A percentile compares a stretch with the other conserved stretches of the same genome.
phyloP scores from a whole-genome alignment of 495 filamentous ascomycete species.

The Letharia lupina region DNA sequence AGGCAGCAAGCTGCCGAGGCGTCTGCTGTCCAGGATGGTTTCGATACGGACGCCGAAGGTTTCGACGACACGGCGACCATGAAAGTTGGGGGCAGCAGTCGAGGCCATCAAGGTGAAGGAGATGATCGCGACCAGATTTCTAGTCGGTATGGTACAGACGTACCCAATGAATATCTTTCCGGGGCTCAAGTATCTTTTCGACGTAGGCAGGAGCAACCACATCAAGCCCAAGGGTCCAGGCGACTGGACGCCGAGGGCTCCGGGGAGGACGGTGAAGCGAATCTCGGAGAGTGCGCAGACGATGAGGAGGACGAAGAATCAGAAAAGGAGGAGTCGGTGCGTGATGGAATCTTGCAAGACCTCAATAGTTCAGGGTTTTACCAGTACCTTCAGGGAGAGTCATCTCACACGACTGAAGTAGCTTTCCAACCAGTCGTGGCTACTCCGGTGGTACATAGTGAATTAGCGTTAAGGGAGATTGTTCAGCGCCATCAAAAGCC shows the following conservation, averaged over 20 bases:
- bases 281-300: neutral
- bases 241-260: neutral
- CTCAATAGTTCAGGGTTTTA: neutral
- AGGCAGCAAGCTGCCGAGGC: neutral
- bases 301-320: constrained; percentile 2
- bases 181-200: neutral
- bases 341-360: constrained; percentile 3
- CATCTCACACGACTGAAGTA: neutral
- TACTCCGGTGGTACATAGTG: neutral
- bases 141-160: neutral
- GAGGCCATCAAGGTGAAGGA: neutral
- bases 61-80: constrained; percentile 19
- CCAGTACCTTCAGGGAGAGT: neutral
- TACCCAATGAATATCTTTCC: neutral
- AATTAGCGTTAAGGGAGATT: neutral
- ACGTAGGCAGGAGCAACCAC: constrained; percentile 4
- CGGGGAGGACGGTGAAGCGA: neutral
- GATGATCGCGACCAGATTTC: neutral
- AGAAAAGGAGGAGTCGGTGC: neutral
- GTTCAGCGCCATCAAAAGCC: neutral
- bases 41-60: constrained; percentile 26
- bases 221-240: neutral
- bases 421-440: neutral
- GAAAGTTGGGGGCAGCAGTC: constrained; percentile 5
- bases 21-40: constrained; percentile 8